Evolutionary conservation across 176 grass and related monocot species (phyloP).

Genomic region (Guadua angustifolia): DNA sequence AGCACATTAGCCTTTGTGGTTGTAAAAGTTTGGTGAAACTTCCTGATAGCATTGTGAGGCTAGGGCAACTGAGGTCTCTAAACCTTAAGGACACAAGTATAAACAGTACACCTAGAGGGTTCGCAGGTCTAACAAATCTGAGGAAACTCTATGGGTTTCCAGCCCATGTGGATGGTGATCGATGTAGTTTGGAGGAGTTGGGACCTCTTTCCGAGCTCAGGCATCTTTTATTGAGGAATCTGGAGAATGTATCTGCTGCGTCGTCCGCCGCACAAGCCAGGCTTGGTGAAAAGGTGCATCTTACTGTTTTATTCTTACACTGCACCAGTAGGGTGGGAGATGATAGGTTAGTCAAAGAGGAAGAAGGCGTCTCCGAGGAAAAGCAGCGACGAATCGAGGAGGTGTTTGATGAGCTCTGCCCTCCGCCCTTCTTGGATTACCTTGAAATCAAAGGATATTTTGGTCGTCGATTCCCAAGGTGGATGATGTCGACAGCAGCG

Average conservation of each 20-base stretch:
- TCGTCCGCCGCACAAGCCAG: neutral
- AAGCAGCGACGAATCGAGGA: neutral
- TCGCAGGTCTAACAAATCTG: neutral
- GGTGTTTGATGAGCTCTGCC: slow-evolving; percentile 19
- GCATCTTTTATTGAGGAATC: no score
- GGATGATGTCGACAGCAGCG: neutral
- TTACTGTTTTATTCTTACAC: neutral
- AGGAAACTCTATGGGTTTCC: neutral
- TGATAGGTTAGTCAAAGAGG: neutral
- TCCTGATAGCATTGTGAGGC: neutral
- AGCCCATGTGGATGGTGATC: neutral
- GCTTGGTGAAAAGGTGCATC: neutral
- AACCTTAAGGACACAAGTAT: neutral
- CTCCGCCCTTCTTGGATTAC: neutral
- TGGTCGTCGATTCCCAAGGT: neutral
- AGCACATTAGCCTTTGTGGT: neutral
- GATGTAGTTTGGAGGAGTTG: no score
- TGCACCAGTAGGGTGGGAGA: neutral
- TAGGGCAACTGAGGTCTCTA: slow-evolving; percentile 7
- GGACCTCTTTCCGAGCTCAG: no score
- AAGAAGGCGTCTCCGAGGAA: neutral
- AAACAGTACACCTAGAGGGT: neutral
- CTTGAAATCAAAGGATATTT: neutral
- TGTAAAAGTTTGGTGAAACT: neutral
- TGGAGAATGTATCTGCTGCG: neutral